Percentiles rank a stretch among this genome's conserved stretches.
Conservation (phyloP, 495 filamentous ascomycete species). For the Melanomma pulvis-pyrius region DNA sequence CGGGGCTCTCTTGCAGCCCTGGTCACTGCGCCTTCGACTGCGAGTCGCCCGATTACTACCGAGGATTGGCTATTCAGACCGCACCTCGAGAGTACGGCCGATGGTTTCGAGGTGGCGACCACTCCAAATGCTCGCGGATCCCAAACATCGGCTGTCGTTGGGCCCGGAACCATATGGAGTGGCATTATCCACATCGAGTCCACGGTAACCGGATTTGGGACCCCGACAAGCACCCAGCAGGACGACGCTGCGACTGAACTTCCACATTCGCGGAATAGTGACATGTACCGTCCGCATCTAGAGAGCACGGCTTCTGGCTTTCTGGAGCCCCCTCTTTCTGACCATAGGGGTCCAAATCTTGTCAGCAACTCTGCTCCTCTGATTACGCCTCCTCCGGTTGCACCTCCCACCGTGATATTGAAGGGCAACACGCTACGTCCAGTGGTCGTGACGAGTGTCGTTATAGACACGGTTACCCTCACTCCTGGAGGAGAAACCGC, state of each 20-base stretch:
- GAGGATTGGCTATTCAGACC: neutral
- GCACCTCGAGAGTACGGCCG: slow-evolving; percentile 3
- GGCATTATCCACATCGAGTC: neutral
- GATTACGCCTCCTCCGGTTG: neutral
- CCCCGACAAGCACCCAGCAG: neutral
- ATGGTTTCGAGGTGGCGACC: slow-evolving; percentile 1
- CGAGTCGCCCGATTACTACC: neutral
- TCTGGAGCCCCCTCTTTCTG: neutral
- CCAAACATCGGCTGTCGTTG: neutral
- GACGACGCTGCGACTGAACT: neutral
- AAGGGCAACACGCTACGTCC: neutral
- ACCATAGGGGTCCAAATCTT: too few species aligned
- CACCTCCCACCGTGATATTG: slow-evolving; percentile 8
- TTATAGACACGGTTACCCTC: slow-evolving; percentile 6
- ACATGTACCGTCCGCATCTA: neutral
- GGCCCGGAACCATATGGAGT: neutral
- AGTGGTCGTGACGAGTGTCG: neutral
- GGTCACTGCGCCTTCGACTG: too few species aligned
- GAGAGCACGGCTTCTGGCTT: neutral
- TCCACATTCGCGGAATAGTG: neutral
- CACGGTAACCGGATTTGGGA: neutral
- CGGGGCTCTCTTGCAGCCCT: neutral
- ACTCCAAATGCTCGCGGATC: neutral
- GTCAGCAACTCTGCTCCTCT: neutral
- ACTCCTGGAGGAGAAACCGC: slow-evolving; percentile 12